These are phyloP conservation scores for Poa annua DNA, from an alignment of 176 grass and related monocot species.

Conservation along the genomic window DNA sequence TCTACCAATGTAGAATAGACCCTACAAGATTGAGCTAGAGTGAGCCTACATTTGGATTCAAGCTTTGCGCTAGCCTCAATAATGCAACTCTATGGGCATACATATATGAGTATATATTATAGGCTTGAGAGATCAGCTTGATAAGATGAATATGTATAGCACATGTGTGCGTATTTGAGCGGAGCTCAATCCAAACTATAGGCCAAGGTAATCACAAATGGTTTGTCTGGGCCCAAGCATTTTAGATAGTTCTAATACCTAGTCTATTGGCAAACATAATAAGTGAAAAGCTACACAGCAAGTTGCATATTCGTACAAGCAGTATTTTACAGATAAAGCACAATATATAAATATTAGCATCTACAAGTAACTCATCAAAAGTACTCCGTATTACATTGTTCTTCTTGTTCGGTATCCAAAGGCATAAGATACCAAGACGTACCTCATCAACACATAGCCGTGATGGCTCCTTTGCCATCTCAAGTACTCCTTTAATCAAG, in stretches of 20 bases:
- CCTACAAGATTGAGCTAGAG: not conserved
- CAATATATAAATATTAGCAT: constrained; percentile 24
- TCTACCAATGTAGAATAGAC: not conserved
- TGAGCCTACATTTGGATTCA: not conserved
- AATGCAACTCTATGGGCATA: not conserved
- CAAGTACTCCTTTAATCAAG: constrained; percentile 89
- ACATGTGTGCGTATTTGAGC: not conserved
- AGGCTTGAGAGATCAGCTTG: constrained; percentile 5
- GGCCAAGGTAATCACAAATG: not conserved
- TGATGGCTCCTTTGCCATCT: constrained; percentile 95
- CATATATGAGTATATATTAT: not conserved
- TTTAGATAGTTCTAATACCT: not conserved
- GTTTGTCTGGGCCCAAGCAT: constrained; percentile 3
- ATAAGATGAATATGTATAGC: not conserved
- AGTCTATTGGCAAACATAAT: constrained; percentile 4
- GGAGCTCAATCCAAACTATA: not conserved
- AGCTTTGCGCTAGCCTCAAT: not conserved
- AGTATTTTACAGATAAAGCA: constrained; percentile 29
- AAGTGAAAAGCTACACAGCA: not conserved
- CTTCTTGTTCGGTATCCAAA: constrained; percentile 22
- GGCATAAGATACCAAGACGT: constrained; percentile 23
- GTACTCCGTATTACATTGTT: constrained; percentile 10
- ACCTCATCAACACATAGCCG: constrained; percentile 90
- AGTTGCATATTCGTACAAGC: not conserved
- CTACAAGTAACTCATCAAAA: constrained; percentile 16